Evolutionary conservation across 1,139 yeast genomes (phyloP), one percentile per base, ranked within the genome.

Genomic region (Pichia sp.): DNA sequence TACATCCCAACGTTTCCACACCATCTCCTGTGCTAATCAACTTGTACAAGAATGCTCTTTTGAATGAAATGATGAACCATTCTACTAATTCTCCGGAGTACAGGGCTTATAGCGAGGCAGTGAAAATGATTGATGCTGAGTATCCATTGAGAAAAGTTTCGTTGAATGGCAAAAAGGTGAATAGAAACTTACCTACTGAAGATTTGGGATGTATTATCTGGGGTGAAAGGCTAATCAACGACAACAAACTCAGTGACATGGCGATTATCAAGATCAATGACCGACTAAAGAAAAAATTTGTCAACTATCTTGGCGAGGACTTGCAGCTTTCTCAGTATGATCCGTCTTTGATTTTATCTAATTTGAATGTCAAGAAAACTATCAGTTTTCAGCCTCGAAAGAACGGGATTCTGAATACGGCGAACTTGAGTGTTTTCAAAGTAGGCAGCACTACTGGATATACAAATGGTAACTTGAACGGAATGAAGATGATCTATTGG

Each of bases 401-500:
- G 47, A 61, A 59, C 42, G 62, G 60, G 1, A 23, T 62, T 36
- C 47, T 63, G 15, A 57, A 57, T 30, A 74, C 76, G 8, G 71
- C 85, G 1, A 96, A 96, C 5, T 72, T 85, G 53, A 79, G 82
- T 8, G 96, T 92, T 7, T 92, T 92, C 77, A 92, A 92, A 69
- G 87, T 89, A 61, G 98, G 97, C 1, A 84, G 96, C 29, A 87
- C 96, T 1, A 87, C 97, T 0, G 84, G 84, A 63, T 89, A 80
- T 67, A 90, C 97, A 0, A 73, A 74, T 6, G 98, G 97, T 2
- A 75, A 74, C 52, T 72, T 90, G 53, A 90, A 88, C 64, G 96
- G 96, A 0, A 79, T 90, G 47, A 85, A 85, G 64, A 73, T 92
- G 63, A 90, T 92, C 1, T 90, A 89, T 72, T 92, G 98, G 98